Base-by-base conservation (phyloP, 768 basidiomycete genomes). In the Xerocomus potaroensis region DNA sequence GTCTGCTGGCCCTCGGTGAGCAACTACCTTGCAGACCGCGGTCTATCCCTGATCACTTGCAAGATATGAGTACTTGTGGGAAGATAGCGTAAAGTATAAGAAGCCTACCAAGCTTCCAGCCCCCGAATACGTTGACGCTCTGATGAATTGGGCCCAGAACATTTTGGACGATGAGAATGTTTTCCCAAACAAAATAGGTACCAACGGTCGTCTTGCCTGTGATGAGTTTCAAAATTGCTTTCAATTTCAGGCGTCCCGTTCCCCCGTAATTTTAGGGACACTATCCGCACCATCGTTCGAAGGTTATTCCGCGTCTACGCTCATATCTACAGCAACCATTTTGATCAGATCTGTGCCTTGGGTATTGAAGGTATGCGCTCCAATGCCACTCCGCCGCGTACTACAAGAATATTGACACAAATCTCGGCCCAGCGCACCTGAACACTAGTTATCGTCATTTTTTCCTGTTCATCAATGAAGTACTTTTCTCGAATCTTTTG, bases 371-470 rank as follows among this genome's bases (percentile, higher is more conserved):
- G 95, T 95, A 50, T 32, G 72, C n/a, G n/a, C 27, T 41, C 6
- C 12, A 11, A 14, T 21, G 15, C 24, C 23, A 14, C 11, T 37
- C 18, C 8, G n/a, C 3, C 19, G 15, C 8, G 16, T 22, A 18
- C 14, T n/a, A 32, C 8, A 18, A 16, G 35, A 37, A 38, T 29
- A 29, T 43, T 50, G 22, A 35, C 47, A 27, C 18, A 10, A 15
- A 29, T 41, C 8, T 31, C 43, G 15, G 24, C 41, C 21, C 53
- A 98, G 96, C 96, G 2, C 96, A 99, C 63, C 76, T 99, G 55
- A 99, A 99, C 65, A 99, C 96, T 12, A 95, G 92, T 64, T 98
- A 99, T 66, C 81, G 91, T 27, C 96, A 99, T 68, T 99, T 99
- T 73, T 90, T 97, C 73, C 73, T 98, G 34, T 98, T 98, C 63